Conservation (phyloP, 352 stramenopile genomes). For the Phytophthora pinifolia region DNA sequence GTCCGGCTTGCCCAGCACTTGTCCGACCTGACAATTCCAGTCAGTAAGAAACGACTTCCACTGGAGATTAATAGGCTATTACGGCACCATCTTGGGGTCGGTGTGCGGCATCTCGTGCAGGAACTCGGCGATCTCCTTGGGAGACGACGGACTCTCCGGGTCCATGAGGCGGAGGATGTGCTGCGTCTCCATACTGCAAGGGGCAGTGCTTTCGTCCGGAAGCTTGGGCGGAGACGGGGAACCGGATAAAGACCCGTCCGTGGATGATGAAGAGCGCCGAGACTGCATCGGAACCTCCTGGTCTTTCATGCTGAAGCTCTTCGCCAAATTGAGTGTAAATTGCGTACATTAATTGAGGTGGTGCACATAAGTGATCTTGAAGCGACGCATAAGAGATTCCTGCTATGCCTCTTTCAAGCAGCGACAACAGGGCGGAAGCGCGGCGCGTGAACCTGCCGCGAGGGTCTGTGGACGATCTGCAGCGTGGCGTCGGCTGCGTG, state of each 20-base stretch:
- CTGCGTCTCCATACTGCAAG: slow-evolving; percentile 21
- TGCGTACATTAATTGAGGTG: slow-evolving; percentile 1
- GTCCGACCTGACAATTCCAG: slow-evolving; percentile 42
- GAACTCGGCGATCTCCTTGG: slow-evolving; percentile 63
- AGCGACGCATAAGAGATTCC: slow-evolving; percentile 19
- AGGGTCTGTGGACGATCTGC: slow-evolving; percentile 65
- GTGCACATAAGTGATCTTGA: slow-evolving; percentile 22
- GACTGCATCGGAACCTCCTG: slow-evolving; percentile 4
- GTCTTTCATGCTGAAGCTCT: slow-evolving; percentile 7
- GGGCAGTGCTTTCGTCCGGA: slow-evolving; percentile 4
- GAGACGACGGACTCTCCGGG: slow-evolving; percentile 43
- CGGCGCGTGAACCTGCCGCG: slow-evolving; percentile 31
- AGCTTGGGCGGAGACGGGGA: slow-evolving; percentile 15
- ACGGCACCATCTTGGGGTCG: slow-evolving; percentile 61
- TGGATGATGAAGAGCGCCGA: slow-evolving; percentile 16
- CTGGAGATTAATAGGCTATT: background rate
- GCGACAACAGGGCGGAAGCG: slow-evolving; percentile 3
- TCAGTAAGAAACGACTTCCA: background rate
- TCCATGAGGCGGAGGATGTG: slow-evolving; percentile 50
- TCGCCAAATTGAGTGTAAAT: slow-evolving; percentile 11
- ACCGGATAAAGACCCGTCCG: slow-evolving; percentile 8
- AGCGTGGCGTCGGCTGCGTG: slow-evolving; percentile 48
- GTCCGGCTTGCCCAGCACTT: slow-evolving; percentile 67
- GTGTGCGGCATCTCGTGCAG: slow-evolving; percentile 66
- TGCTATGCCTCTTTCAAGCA: background rate